These are phyloP conservation scores for Aegilops tauschii DNA, from an alignment of 176 grass and related monocot genomes.

Conservation along the genomic window DNA sequence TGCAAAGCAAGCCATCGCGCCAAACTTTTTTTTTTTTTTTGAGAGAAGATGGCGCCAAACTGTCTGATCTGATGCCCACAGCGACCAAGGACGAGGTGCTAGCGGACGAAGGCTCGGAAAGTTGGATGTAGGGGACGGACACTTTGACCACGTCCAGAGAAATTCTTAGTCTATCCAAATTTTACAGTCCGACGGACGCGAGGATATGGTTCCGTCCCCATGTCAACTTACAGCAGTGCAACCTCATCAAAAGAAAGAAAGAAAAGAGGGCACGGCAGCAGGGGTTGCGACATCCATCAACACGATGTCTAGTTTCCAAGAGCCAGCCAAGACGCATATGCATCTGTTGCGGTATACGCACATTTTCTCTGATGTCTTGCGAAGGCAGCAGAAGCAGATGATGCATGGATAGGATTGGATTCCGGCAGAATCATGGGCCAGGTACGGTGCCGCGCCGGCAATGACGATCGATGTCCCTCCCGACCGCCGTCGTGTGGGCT, in stretches of 20 bases:
- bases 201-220: background rate
- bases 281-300: background rate
- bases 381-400: background rate
- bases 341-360: background rate
- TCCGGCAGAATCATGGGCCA: slow-evolving; percentile 29
- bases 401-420: background rate
- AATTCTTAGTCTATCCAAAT: background rate
- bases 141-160: background rate
- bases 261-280: background rate
- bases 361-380: background rate
- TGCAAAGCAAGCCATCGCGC: background rate
- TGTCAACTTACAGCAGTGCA: background rate
- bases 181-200: background rate
- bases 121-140: background rate
- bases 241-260: background rate
- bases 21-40: background rate
- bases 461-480: slow-evolving; percentile 20
- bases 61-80: slow-evolving; percentile 9
- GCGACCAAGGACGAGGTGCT: background rate
- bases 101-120: slow-evolving; percentile 18
- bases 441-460: slow-evolving; percentile 35
- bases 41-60: slow-evolving; percentile 2
- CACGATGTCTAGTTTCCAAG: background rate
- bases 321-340: background rate
- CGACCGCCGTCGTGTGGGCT: background rate